These are phyloP conservation scores for Saposhnikovia divaricata DNA, from an alignment of 129 eudicot genomes.

Conservation along the genomic window DNA sequence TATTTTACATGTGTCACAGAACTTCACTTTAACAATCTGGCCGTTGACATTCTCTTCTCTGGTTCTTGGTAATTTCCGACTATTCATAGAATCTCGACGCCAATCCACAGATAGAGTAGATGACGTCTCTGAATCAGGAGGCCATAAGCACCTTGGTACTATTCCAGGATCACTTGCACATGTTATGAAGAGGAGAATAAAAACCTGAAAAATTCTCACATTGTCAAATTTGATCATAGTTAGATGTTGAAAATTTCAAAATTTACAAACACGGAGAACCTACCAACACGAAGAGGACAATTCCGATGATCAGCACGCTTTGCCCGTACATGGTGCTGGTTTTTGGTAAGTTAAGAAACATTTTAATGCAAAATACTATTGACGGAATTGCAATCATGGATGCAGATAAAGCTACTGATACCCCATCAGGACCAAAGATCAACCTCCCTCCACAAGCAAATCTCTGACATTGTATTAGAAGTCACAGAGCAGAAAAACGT, in stretches of 20 bases:
- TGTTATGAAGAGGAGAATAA: conserved; percentile 61
- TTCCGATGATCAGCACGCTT: conserved; percentile 31
- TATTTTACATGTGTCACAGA: conserved; percentile 66
- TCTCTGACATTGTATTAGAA: conserved; percentile 31
- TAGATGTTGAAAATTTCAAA: neutral
- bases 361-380: conserved; percentile 49
- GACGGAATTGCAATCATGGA: conserved; percentile 65
- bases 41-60: conserved; percentile 69
- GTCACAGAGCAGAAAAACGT: neutral
- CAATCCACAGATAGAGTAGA: conserved; percentile 39
- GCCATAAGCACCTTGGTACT: conserved; percentile 51
- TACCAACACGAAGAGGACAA: conserved; percentile 63
- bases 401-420: conserved; percentile 45
- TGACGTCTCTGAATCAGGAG: conserved; percentile 31
- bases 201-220: conserved; percentile 33
- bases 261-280: conserved; percentile 5
- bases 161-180: conserved; percentile 73
- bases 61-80: conserved; percentile 47
- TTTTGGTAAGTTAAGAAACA: conserved; percentile 25
- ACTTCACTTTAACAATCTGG: conserved; percentile 52
- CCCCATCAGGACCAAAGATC: conserved; percentile 78
- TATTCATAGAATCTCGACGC: conserved; percentile 26
- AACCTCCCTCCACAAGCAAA: conserved; percentile 87
- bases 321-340: conserved; percentile 20
- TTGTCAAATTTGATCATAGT: conserved; percentile 9